Conservation (phyloP, 352 stramenopile genomes). For the Pythium myriotylum region DNA sequence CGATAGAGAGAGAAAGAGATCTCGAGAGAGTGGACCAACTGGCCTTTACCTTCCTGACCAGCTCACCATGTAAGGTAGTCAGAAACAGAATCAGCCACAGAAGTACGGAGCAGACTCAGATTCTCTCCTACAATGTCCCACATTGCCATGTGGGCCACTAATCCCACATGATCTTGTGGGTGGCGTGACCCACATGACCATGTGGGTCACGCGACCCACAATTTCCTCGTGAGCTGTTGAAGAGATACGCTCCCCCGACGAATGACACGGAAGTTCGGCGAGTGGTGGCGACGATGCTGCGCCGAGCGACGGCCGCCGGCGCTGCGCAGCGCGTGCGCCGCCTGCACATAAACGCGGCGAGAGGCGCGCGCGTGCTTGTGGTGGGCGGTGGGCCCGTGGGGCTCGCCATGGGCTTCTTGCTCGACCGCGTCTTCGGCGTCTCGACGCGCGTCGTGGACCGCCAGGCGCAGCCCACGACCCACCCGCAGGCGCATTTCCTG, state of each 20-base stretch:
- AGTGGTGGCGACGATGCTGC: background rate
- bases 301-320: background rate
- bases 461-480: conserved; percentile 68
- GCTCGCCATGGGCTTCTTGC: conserved; percentile 62
- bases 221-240: conserved; percentile 17
- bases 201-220: conserved; percentile 5
- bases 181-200: background rate
- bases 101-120: conserved; percentile 16
- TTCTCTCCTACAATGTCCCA: too few relatives aligned
- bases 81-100: conserved; percentile 12
- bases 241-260: conserved; percentile 35
- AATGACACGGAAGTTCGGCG: conserved; percentile 20
- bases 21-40: background rate
- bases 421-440: conserved; percentile 73
- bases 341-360: conserved; percentile 6
- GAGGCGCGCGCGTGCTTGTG: conserved; percentile 56
- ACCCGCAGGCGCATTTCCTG: conserved; percentile 95
- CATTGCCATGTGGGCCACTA: background rate
- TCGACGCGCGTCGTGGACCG: conserved; percentile 78
- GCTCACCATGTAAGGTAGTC: conserved; percentile 2
- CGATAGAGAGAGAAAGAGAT: background rate
- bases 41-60: background rate
- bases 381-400: conserved; percentile 77
- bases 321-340: background rate
- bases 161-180: too few relatives aligned